These are phyloP conservation scores for Lactarius pseudohatsudake DNA, from an alignment of 768 basidiomycete genomes.

Conservation along the genomic window DNA sequence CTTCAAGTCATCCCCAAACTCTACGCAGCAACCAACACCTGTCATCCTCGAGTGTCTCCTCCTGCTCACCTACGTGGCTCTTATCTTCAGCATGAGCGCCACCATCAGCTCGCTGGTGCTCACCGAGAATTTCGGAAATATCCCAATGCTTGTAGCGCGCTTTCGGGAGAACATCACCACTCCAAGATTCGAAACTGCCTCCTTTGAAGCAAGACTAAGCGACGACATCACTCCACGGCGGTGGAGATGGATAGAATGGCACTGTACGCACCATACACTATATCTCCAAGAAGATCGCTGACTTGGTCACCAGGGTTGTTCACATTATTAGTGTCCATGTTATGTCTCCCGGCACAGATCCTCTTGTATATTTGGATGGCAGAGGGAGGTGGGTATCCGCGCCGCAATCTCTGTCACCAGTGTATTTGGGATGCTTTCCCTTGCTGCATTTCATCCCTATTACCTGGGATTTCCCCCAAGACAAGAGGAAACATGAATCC, in stretches of 20 bases:
- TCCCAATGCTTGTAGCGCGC: conserved; percentile 15
- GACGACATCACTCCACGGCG: not conserved
- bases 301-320: conserved; percentile 11
- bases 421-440: conserved; percentile 22
- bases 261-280: conserved; percentile 12
- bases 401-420: conserved; percentile 7
- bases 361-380: conserved; percentile 25
- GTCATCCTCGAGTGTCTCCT: conserved; percentile 12
- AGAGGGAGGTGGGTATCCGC: not conserved
- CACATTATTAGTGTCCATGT: conserved; percentile 17
- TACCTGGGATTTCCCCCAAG: not conserved
- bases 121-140: conserved; percentile 22
- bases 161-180: conserved; percentile 1
- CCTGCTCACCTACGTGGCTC: conserved; percentile 25
- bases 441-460: conserved; percentile 23
- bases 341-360: conserved; percentile 21
- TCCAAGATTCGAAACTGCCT: not conserved
- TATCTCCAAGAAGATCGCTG: not conserved
- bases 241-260: conserved; percentile 21
- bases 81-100: conserved; percentile 27
- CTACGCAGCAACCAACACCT: not conserved
- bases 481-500: not conserved
- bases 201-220: not conserved
- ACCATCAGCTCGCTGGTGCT: conserved; percentile 27
- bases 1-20: conserved; percentile 8